Conservation (phyloP, 2,329 filamentous ascomycete species). For the Shiraia sp. region DNA sequence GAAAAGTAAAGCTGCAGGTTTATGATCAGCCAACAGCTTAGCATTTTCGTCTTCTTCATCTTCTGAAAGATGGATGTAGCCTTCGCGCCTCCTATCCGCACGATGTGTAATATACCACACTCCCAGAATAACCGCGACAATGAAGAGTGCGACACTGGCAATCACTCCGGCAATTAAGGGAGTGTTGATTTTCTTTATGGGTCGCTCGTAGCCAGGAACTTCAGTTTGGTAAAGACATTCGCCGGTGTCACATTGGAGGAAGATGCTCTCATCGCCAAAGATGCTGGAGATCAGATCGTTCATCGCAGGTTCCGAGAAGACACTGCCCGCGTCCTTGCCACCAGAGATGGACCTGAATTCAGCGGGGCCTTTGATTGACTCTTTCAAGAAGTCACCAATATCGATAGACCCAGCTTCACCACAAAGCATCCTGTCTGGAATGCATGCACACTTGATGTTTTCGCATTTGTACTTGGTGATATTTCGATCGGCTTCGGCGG, state of each 20-base stretch:
- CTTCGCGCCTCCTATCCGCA: constrained; percentile 62
- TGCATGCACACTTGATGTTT: constrained; percentile 82
- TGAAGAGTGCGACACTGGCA: constrained; percentile 79
- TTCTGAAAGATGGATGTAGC: constrained; percentile 76
- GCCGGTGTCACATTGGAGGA: constrained; percentile 78
- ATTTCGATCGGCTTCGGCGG: constrained; percentile 72
- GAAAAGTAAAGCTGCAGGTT: constrained; percentile 85
- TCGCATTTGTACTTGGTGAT: constrained; percentile 84
- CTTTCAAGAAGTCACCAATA: constrained; percentile 81
- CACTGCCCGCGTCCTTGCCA: constrained; percentile 70
- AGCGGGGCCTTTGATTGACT: constrained; percentile 85
- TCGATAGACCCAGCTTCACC: constrained; percentile 90
- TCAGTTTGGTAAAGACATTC: constrained; percentile 94
- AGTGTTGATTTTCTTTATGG: constrained; percentile 94
- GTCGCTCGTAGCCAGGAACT: constrained; percentile 85
- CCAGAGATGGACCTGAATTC: constrained; percentile 72
- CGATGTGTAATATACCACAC: constrained; percentile 89
- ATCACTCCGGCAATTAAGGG: constrained; percentile 94
- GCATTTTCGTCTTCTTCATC: constrained; percentile 83
- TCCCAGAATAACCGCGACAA: constrained; percentile 80
- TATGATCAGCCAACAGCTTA: constrained; percentile 89
- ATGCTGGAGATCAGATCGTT: constrained; percentile 84
- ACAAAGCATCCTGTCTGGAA: constrained; percentile 90
- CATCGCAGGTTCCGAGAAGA: constrained; percentile 90
- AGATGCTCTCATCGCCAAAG: constrained; percentile 90